These are phyloP conservation scores for Westerdykella sp. DNA, from an alignment of 2,329 filamentous ascomycete genomes.

Conservation along the genomic window DNA sequence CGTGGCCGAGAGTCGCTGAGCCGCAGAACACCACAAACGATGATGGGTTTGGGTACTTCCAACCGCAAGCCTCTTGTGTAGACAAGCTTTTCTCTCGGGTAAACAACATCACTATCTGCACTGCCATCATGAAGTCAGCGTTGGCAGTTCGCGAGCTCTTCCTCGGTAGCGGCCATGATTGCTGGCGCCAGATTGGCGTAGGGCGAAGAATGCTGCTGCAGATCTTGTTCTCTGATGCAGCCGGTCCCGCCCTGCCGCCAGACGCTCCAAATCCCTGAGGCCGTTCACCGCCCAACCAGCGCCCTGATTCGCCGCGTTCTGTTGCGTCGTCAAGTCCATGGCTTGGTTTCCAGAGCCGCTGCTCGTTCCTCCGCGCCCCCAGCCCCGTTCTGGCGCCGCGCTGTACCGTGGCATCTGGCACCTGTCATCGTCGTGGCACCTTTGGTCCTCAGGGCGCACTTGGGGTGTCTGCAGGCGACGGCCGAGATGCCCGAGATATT, in stretches of 20 bases:
- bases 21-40: too few relatives aligned
- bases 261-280: conserved; percentile 31
- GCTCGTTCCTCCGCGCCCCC: conserved; percentile 11
- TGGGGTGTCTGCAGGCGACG: conserved; percentile 4
- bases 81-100: conserved; percentile 18
- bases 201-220: conserved; percentile 30
- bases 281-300: conserved; percentile 31
- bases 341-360: conserved; percentile 15
- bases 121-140: conserved; percentile 33
- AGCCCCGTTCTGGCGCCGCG: conserved; percentile 23
- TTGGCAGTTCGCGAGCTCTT: conserved; percentile 24
- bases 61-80: too few relatives aligned
- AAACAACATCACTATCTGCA: conserved; percentile 35
- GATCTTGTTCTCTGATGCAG: conserved; percentile 32
- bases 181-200: conserved; percentile 32
- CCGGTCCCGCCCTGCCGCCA: conserved; percentile 20
- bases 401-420: conserved; percentile 18
- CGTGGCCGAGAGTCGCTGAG: too few relatives aligned
- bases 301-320: conserved; percentile 32
- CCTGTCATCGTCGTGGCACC: neutral
- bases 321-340: neutral
- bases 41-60: neutral
- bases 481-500: conserved; percentile 16
- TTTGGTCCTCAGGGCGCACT: neutral
- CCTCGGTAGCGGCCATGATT: conserved; percentile 27